A percentile compares a stretch with the other conserved stretches of the same genome.
Evolutionary conservation across 176 grass and related monocot species (phyloP).

Genomic region (Pontederia crassipes): DNA sequence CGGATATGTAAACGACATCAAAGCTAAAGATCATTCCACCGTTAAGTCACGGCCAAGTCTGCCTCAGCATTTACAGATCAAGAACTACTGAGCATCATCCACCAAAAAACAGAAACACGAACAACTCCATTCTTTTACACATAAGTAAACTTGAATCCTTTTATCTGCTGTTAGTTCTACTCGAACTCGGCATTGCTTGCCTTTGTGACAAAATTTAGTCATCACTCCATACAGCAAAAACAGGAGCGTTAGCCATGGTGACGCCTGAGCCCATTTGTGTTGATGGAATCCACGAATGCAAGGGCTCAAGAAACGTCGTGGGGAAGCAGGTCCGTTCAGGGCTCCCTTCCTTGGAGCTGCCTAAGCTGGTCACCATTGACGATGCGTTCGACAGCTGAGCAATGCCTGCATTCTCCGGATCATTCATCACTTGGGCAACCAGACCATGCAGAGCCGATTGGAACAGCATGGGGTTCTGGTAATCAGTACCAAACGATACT

Average conservation of each 20-base stretch:
- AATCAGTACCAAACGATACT: neutral
- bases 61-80: no score
- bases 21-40: no score
- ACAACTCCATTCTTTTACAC: no score
- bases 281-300: slow-evolving; percentile 1
- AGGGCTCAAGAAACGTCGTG: neutral
- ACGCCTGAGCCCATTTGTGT: neutral
- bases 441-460: neutral
- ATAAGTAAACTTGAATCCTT: no score
- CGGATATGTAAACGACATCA: no score
- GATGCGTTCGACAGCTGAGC: neutral
- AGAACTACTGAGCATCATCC: no score
- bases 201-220: neutral
- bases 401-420: neutral
- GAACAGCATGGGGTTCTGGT: neutral
- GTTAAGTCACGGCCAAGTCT: no score
- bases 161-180: no score
- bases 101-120: no score
- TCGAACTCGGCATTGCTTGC: no score
- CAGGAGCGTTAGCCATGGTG: neutral
- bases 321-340: neutral
- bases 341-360: neutral
- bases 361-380: neutral
- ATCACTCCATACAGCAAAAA: neutral
- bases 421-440: neutral